Evolutionary conservation across 208 protist species (phyloP), one percentile per base, ranked within the genome.

Genomic region (Angomonas deanei): DNA sequence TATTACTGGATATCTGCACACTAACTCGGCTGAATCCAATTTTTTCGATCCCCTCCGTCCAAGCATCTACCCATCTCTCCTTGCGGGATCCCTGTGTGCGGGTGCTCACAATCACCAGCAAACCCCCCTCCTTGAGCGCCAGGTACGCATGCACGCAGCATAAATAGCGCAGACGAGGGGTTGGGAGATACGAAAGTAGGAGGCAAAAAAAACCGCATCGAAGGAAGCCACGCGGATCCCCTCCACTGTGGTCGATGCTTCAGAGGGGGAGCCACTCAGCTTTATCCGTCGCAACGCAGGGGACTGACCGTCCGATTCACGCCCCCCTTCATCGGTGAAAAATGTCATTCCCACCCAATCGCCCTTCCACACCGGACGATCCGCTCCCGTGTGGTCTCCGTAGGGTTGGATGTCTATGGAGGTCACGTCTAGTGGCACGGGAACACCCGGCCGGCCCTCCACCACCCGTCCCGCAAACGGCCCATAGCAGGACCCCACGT

Each of bases 401-500:
- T 86, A 86, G 2, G 87, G 87, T 4, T 68, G 67, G 10, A 94
- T 60, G 38, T 94, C 87, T 10, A 94, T 57, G 5, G 80, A 69
- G 2, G 70, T 80, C 6, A 94, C 87, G 27, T 31, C 28, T 17
- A 96, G 64, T 1, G 84, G 77, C 1, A 96, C 72, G 5, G 60
- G 19, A 15, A 60, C 32, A 15, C 80, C 42, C 3, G 70, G 27
- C 1, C 61, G 39, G 50, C 84, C 73, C 1, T 38, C 32, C 17
- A 87, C 24, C 3, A 4, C 34, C 30, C 57, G 65, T 11, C 77
- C 77, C 0, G 39, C 49, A 61, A 96, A 93, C 3, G 89, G 86
- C 17, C 82, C 84, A 62, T 96, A 96, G 75, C 89, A 96, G 15
- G 76, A 82, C 4, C 89, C 89, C 6, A 96, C 76, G 48, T 96